phyloP scores from a whole-genome alignment of 1,284 basidiomycete genomes.

The Ceratobasidium sp. region DNA sequence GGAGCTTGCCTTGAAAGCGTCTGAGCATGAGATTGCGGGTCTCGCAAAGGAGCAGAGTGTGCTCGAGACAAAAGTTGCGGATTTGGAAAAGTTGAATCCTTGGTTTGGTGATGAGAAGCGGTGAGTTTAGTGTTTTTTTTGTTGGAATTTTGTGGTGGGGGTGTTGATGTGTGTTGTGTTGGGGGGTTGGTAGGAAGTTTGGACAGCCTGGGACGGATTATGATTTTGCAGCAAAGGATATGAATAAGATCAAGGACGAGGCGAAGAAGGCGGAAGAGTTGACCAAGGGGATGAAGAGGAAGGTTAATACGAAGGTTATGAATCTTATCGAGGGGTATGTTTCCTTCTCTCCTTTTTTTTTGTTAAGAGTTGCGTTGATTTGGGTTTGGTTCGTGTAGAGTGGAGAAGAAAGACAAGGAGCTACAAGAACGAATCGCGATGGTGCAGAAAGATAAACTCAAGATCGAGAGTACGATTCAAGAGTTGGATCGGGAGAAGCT shows the following conservation, averaged over 20 bases:
- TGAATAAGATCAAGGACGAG: slow-evolving; percentile 76
- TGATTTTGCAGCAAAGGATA: slow-evolving; percentile 76
- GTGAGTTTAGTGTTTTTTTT: slow-evolving; percentile 63
- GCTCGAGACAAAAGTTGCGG: slow-evolving; percentile 61
- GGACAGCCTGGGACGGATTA: slow-evolving; percentile 86
- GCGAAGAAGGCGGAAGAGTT: slow-evolving; percentile 83
- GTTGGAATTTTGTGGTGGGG: too few relatives aligned
- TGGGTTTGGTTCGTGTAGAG: slow-evolving; percentile 63
- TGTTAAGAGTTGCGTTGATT: neutral
- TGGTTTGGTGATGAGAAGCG: slow-evolving; percentile 92
- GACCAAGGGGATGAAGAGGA: slow-evolving; percentile 92
- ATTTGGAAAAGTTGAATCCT: slow-evolving; percentile 83
- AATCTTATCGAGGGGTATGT: slow-evolving; percentile 94
- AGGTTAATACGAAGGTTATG: slow-evolving; percentile 95
- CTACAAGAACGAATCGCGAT: slow-evolving; percentile 91
- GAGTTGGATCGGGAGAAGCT: slow-evolving; percentile 95
- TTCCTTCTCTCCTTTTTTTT: neutral
- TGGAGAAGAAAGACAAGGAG: slow-evolving; percentile 92
- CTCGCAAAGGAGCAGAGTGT: slow-evolving; percentile 65
- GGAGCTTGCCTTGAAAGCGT: slow-evolving; percentile 75
- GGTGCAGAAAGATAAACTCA: slow-evolving; percentile 93
- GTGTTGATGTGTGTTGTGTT: too few relatives aligned
- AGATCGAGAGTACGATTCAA: slow-evolving; percentile 95
- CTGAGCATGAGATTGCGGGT: slow-evolving; percentile 66
- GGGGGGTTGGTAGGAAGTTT: slow-evolving; percentile 66